Conservation (phyloP, 2,329 filamentous ascomycete genomes). For the Neofusicoccum umdonicola region DNA sequence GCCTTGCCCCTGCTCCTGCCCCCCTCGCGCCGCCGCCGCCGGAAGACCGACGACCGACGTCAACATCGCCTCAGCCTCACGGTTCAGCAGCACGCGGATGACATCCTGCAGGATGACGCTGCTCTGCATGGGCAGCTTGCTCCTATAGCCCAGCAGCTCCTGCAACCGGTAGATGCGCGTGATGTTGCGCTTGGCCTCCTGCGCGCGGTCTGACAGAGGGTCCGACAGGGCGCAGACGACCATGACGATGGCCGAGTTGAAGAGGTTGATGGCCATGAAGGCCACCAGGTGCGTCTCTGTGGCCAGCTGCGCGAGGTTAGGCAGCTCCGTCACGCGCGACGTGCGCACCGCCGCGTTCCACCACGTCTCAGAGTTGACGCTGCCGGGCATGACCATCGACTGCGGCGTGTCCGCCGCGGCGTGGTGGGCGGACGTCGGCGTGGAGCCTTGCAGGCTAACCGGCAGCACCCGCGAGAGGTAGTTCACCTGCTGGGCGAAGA, state of each 20-base stretch:
- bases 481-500: constrained; percentile 38
- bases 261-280: constrained; percentile 47
- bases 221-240: constrained; percentile 43
- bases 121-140: constrained; percentile 37
- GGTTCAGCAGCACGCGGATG: constrained; percentile 10
- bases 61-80: constrained; percentile 1
- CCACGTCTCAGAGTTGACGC: constrained; percentile 32
- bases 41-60: background rate
- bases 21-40: too few species aligned
- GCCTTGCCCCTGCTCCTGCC: too few species aligned
- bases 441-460: background rate
- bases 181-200: constrained; percentile 44
- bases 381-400: constrained; percentile 12
- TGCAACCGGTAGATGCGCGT: constrained; percentile 44
- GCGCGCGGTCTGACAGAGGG: constrained; percentile 42
- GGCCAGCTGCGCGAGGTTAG: constrained; percentile 37
- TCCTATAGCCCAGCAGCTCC: constrained; percentile 35
- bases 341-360: constrained; percentile 42
- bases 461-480: constrained; percentile 22
- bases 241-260: constrained; percentile 46
- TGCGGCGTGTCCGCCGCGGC: constrained; percentile 1
- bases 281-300: constrained; percentile 45
- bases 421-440: background rate
- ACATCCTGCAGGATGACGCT: constrained; percentile 27
- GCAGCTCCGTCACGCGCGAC: constrained; percentile 35